Conservation (phyloP, 495 filamentous ascomycete species). For the Penicillium simplicissimum region DNA sequence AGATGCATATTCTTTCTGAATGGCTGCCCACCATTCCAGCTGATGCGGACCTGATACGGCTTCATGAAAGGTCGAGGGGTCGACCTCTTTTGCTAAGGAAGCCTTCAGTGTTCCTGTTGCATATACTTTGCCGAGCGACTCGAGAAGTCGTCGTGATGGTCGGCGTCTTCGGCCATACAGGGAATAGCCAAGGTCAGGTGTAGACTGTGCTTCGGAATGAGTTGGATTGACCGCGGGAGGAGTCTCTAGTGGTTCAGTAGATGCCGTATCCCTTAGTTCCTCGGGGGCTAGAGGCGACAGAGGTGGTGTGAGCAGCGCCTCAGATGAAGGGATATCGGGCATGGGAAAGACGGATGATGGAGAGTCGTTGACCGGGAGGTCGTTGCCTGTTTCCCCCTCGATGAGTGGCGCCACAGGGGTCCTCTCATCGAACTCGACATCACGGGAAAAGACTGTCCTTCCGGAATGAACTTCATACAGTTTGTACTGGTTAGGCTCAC, state of each 20-base stretch:
- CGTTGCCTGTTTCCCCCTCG: not conserved
- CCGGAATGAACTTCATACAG: not conserved
- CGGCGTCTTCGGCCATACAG: not conserved
- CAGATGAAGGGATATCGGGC: too few species aligned
- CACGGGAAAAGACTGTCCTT: not conserved
- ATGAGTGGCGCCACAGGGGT: too few species aligned
- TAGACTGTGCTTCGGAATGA: not conserved
- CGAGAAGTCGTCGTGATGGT: not conserved
- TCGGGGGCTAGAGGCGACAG: too few species aligned
- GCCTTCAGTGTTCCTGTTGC: not conserved
- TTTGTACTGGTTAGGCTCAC: not conserved
- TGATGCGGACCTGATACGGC: not conserved
- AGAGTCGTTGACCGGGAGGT: not conserved
- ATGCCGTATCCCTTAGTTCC: too few species aligned
- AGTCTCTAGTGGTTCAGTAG: not conserved
- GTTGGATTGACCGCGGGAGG: not conserved
- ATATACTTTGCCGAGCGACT: not conserved
- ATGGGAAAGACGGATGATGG: not conserved
- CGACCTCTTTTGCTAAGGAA: not conserved
- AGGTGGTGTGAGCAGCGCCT: not conserved
- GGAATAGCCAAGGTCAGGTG: not conserved
- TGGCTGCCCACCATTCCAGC: not conserved
- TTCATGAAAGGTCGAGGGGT: not conserved
- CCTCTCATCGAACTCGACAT: not conserved
- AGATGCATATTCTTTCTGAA: not conserved